A percentile compares a stretch with the other conserved stretches of the same genome.
phyloP scores from a whole-genome alignment of 2,329 filamentous ascomycete genomes.

The Epichloe baconii region DNA sequence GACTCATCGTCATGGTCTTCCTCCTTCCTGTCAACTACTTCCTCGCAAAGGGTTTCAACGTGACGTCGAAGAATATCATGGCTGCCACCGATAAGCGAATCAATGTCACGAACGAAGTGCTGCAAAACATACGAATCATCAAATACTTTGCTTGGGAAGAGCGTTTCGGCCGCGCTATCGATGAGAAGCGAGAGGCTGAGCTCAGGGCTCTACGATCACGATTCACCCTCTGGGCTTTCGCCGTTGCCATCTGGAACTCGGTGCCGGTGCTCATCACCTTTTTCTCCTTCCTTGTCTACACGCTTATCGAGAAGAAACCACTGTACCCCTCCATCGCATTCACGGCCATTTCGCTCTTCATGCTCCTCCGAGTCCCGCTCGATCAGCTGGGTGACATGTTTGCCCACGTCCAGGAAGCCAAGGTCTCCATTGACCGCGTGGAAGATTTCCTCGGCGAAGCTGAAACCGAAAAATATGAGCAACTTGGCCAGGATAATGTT shows the following conservation, averaged over 20 bases:
- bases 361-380: constrained; percentile 79
- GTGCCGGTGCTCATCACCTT: constrained; percentile 93
- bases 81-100: constrained; percentile 91
- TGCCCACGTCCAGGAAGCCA: constrained; percentile 92
- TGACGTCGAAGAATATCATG: constrained; percentile 82
- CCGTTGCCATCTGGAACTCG: constrained; percentile 92
- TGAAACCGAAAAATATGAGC: constrained; percentile 89
- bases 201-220: constrained; percentile 65
- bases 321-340: constrained; percentile 89
- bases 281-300: constrained; percentile 90
- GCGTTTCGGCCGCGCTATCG: constrained; percentile 72
- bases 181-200: constrained; percentile 75
- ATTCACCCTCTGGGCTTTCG: constrained; percentile 83
- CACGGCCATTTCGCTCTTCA: constrained; percentile 90
- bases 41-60: constrained; percentile 74
- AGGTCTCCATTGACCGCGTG: constrained; percentile 92
- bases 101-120: constrained; percentile 88
- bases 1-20: constrained; percentile 78
- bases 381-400: constrained; percentile 98
- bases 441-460: constrained; percentile 88
- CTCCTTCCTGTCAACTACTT: constrained; percentile 83
- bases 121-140: constrained; percentile 97
- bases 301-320: constrained; percentile 75
- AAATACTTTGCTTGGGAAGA: constrained; percentile 99
- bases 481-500: constrained; percentile 58